Evolutionary conservation across 2,329 filamentous ascomycete genomes (phyloP), one percentile per base, ranked within the genome.

Genomic region (Fusarium sp.): DNA sequence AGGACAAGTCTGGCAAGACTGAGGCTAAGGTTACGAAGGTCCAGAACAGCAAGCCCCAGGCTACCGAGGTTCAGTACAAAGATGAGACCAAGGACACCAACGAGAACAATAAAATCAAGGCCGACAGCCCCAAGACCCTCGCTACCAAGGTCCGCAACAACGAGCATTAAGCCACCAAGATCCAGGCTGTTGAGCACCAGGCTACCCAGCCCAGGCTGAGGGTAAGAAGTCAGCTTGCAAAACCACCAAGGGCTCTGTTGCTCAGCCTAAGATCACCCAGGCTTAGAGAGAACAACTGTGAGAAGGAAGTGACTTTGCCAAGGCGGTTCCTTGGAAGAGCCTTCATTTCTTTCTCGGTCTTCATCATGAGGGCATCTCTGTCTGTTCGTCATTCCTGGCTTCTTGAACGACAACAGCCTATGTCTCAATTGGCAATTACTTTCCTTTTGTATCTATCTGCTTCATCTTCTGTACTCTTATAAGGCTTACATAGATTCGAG

Each of bases 71-170:
- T 20, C 35, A 47, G 16, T 41, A 35, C 39, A 45, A 64, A 7
- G 28, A 53, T 6, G 36, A 44, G 22, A 4, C 36, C 9, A 26
- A 50, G 6, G 22, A 15, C 30, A 42, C 22, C 33, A 16, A 30
- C 22, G 24, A 38, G 22, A 26, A 33, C 58, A 63, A 54, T 18
- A 10, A 38, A 4, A 6, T 45, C 47, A 65, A 47, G 41, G 22
- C 20, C 26, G 18, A 26, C 1, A 65, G 22, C 24, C 62, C 48
- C 60, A 48, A 65, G 35, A 65, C 62, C 15, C 35, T 65, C 2
- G 36, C 33, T 11, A 65, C 59, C 13, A 65, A 65, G 41, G 28
- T 65, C 20, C 60, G 60, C 13, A 56, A 47, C 30, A 48, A 35
- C 14, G 18, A 35, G 26, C 22, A n/a, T 2, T 45, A 65, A 22